A percentile compares a stretch with the other conserved stretches of the same genome.
Conservation (phyloP, 148 eudicot species). For the Cornus florida region DNA sequence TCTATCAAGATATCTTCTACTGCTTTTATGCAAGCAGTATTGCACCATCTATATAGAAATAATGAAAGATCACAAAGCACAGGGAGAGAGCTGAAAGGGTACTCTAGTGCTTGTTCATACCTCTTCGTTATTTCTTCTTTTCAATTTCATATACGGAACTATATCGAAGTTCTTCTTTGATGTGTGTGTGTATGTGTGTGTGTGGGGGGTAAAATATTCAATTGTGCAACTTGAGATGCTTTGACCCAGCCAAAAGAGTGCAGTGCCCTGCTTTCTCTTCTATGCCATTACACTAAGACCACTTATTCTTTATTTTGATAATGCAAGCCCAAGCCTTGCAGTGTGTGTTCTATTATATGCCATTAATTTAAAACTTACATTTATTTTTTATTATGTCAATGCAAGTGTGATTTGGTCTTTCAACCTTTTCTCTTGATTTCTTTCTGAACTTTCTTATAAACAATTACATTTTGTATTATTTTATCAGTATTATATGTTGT, state of each 20-base stretch:
- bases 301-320: not conserved
- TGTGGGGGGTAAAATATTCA: too few species aligned
- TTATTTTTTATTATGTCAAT: too few species aligned
- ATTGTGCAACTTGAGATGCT: not conserved
- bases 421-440: not conserved
- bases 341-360: too few species aligned
- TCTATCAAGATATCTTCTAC: not conserved
- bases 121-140: constrained; percentile 10
- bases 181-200: too few species aligned
- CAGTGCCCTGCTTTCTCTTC: not conserved
- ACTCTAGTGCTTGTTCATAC: constrained; percentile 13
- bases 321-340: not conserved
- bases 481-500: not conserved
- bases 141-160: constrained; percentile 8
- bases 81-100: too few species aligned
- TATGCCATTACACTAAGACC: not conserved
- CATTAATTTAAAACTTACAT: too few species aligned
- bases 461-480: constrained; percentile 2
- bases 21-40: not conserved
- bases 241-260: constrained; percentile 29
- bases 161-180: not conserved
- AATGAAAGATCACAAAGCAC: not conserved
- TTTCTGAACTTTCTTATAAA: not conserved
- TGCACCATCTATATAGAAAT: not conserved
- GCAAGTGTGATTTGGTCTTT: not conserved